Conservation (phyloP, 2,329 filamentous ascomycete genomes). For the Myriosclerotinia duriaeana region DNA sequence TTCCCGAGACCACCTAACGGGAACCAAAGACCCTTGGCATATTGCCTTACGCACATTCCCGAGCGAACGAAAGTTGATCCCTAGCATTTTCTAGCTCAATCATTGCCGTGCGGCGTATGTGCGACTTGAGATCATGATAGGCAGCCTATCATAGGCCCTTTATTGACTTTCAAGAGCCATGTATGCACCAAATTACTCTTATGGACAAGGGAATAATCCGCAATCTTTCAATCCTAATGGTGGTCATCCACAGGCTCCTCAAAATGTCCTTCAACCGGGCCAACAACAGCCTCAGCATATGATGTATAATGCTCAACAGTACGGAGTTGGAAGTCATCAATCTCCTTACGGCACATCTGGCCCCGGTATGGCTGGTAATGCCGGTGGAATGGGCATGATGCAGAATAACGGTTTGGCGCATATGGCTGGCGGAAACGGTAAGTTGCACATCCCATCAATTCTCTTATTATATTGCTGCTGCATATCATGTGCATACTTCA, state of each 20-base stretch:
- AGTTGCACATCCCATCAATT: slow-evolving; percentile 33
- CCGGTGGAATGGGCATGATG: slow-evolving; percentile 55
- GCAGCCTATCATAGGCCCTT: slow-evolving; percentile 25
- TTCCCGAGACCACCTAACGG: slow-evolving; percentile 17
- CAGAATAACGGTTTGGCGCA: slow-evolving; percentile 45
- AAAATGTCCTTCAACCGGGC: slow-evolving; percentile 33
- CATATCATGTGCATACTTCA: slow-evolving; percentile 11
- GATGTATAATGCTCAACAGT: slow-evolving; percentile 54
- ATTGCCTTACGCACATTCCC: slow-evolving; percentile 23
- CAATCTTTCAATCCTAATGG: slow-evolving; percentile 28
- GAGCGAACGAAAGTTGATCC: slow-evolving; percentile 24
- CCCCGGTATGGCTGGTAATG: slow-evolving; percentile 37
- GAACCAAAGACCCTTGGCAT: slow-evolving; percentile 21
- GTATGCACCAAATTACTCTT: slow-evolving; percentile 28
- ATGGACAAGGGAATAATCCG: slow-evolving; percentile 24
- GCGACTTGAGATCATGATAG: slow-evolving; percentile 24
- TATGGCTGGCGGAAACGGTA: slow-evolving; percentile 39
- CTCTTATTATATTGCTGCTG: slow-evolving; percentile 15
- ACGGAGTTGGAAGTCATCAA: slow-evolving; percentile 31
- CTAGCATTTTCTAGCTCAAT: slow-evolving; percentile 18
- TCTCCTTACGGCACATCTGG: slow-evolving; percentile 35
- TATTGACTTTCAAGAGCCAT: slow-evolving; percentile 25
- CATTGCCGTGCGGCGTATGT: slow-evolving; percentile 26
- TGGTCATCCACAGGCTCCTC: slow-evolving; percentile 24
- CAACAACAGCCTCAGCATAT: slow-evolving; percentile 46